Conservation (phyloP, 2,329 filamentous ascomycete genomes). For the Mariannaea sp. region DNA sequence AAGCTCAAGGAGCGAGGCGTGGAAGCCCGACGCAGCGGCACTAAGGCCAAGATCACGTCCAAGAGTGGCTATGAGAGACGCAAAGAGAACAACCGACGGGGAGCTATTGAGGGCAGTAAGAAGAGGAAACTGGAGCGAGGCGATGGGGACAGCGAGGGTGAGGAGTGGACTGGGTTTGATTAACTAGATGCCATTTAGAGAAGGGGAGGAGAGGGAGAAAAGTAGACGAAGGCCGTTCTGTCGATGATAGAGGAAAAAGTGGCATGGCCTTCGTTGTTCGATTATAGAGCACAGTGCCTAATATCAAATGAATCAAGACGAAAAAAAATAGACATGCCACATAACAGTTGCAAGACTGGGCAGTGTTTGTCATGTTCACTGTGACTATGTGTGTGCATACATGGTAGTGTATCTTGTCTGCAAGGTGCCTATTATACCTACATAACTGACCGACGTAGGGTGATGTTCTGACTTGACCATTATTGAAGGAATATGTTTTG, state of each 20-base stretch:
- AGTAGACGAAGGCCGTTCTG: background rate
- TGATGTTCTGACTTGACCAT: too few species aligned
- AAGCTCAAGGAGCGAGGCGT: constrained; percentile 82
- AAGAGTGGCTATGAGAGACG: constrained; percentile 77
- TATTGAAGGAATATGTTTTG: too few species aligned
- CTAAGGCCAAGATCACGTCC: constrained; percentile 73
- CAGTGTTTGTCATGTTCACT: too few species aligned
- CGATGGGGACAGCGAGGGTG: constrained; percentile 33
- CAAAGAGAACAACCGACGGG: constrained; percentile 68
- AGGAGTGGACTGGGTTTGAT: constrained; percentile 56
- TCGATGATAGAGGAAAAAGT: background rate
- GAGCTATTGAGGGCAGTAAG: constrained; percentile 66
- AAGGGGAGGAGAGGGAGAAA: background rate
- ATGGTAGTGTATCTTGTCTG: too few species aligned
- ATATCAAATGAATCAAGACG: background rate
- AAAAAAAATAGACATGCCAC: too few species aligned
- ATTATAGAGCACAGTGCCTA: background rate
- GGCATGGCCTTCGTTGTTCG: too few species aligned
- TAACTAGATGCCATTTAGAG: constrained; percentile 6
- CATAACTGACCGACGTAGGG: too few species aligned
- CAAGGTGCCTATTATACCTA: too few species aligned
- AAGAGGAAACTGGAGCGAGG: constrained; percentile 51
- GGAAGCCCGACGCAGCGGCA: constrained; percentile 63
- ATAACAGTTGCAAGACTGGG: too few species aligned
- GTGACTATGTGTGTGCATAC: too few species aligned